Evolutionary conservation across 805 yeast genomes (phyloP), one percentile per base, ranked within the genome.

Genomic region (Limtongia smithiae): DNA sequence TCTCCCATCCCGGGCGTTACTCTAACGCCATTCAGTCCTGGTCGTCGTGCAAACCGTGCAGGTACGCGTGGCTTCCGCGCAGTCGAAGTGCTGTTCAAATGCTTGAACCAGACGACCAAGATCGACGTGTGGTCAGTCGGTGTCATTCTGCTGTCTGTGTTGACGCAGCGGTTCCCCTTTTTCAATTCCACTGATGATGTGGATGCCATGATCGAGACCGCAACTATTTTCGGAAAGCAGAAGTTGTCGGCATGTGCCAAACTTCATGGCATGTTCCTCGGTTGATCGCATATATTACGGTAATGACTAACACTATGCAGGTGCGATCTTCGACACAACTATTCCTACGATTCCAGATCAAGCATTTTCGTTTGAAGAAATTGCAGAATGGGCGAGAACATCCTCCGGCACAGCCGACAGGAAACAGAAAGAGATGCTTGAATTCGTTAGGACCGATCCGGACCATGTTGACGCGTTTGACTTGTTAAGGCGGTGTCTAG

Each of bases 61-160:
- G 97, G 97, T 7, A 89, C 97, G 1, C 75, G 97, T 60, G 97
- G 97, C 0, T 89, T 89, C 63, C 74, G 97, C 59, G 96, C 97
- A 0, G 96, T 96, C 0, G 97, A 89, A 64, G 96, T 89, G 3
- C 70, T 90, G 46, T 76, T 88, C 68, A 88, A 87, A 64, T 89
- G 97, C 67, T 78, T 85, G 1, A 81, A 85, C 50, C 97, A 89
- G 69, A 75, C 84, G 2, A 78, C 85, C 4, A 84, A 83, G 64
- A 79, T 89, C 37, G 97, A 89, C 66, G 78, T 87, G 7, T 89
- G 97, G 97, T 83, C 95, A 0, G 94, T 88, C 0, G 97, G 96
- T 2, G 88, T 89, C 11, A 85, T 90, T 53, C 75, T 91, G 28
- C 71, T 91, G 59, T 84, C 96, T 28, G 72, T 91, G 54, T 65